Evolutionary conservation across 2,329 filamentous ascomycete species (phyloP).

Genomic region (Cladosporium sp.): DNA sequence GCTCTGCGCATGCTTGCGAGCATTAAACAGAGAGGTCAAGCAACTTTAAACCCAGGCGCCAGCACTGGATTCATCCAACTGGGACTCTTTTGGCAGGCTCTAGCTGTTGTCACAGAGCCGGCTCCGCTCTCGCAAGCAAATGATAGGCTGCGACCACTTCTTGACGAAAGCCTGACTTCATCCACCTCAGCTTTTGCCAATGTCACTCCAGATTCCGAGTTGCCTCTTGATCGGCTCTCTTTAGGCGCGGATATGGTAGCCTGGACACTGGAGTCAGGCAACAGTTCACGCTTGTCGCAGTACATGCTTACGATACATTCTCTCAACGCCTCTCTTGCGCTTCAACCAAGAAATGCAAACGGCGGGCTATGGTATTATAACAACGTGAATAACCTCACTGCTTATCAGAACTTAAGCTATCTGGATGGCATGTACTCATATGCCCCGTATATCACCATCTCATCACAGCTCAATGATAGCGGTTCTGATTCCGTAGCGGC

Average conservation of each 20-base stretch:
- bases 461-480: conserved; percentile 18
- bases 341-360: conserved; percentile 29
- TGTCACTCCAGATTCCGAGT: conserved; percentile 19
- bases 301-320: conserved; percentile 16
- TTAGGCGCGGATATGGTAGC: conserved; percentile 25
- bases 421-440: conserved; percentile 52
- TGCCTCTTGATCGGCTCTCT: conserved; percentile 31
- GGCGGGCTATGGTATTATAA: conserved; percentile 35
- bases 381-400: conserved; percentile 20
- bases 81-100: conserved; percentile 33
- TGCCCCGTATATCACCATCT: conserved; percentile 38
- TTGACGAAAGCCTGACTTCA: conserved; percentile 21
- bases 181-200: conserved; percentile 19
- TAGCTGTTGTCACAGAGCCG: conserved; percentile 20
- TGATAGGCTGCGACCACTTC: conserved; percentile 15
- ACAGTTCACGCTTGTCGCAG: background rate
- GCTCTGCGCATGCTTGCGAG: conserved; percentile 28
- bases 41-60: conserved; percentile 21
- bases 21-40: conserved; percentile 31
- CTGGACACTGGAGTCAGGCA: conserved; percentile 17
- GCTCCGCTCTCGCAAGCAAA: conserved; percentile 15
- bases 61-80: conserved; percentile 27
- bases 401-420: conserved; percentile 51
- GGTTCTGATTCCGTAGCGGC: background rate
- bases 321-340: conserved; percentile 25